Percentiles rank a stretch among this genome's conserved stretches.
Evolutionary conservation across 495 filamentous ascomycete species (phyloP).

Genomic region (Chaetomidium leptoderma): DNA sequence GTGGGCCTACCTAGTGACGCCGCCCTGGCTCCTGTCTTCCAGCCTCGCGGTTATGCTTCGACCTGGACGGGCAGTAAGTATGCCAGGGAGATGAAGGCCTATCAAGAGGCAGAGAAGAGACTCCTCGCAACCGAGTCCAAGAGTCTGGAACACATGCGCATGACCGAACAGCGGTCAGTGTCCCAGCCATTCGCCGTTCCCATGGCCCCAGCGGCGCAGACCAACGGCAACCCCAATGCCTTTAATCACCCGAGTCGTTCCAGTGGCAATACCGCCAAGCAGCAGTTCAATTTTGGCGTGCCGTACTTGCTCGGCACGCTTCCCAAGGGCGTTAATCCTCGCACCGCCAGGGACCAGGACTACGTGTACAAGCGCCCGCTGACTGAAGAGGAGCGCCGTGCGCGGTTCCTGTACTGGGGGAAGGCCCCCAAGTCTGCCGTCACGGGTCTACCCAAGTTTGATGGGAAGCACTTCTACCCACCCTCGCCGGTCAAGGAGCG

Average conservation of each 20-base stretch:
- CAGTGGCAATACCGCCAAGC: constrained; percentile 9
- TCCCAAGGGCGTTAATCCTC: constrained; percentile 36
- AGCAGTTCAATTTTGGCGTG: constrained; percentile 19
- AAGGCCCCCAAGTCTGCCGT: constrained; percentile 38
- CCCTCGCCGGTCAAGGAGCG: constrained; percentile 44
- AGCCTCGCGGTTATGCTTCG: constrained; percentile 26
- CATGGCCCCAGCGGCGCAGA: not conserved
- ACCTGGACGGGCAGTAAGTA: constrained; percentile 13
- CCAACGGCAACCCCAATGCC: not conserved
- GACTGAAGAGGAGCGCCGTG: constrained; percentile 47
- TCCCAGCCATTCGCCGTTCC: constrained; percentile 5
- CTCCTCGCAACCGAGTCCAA: not conserved
- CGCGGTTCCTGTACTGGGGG: constrained; percentile 51
- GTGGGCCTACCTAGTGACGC: constrained; percentile 24
- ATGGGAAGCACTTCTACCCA: constrained; percentile 55
- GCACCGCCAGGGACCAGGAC: constrained; percentile 33
- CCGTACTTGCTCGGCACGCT: constrained; percentile 46
- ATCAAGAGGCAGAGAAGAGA: constrained; percentile 16
- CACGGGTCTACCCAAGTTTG: constrained; percentile 51
- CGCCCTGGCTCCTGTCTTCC: constrained; percentile 30
- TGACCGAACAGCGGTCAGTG: constrained; percentile 5
- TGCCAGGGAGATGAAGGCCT: constrained; percentile 12
- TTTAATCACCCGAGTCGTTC: not conserved
- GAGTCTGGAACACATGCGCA: not conserved
- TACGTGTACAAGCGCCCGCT: constrained; percentile 46